Evolutionary conservation across 148 eudicot genomes (phyloP).

Genomic region (Persicaria maculosa): DNA sequence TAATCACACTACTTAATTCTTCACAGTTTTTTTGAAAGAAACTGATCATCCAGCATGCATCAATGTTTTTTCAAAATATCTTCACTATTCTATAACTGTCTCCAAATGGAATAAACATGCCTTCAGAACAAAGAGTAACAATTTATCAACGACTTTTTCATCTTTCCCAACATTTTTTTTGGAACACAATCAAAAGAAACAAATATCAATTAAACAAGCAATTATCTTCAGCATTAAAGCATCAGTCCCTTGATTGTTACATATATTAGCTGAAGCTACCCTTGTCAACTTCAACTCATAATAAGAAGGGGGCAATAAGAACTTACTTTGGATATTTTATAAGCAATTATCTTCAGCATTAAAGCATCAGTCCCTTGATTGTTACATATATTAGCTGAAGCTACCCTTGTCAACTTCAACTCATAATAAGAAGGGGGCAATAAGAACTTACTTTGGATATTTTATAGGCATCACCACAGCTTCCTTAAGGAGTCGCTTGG

Average conservation of each 20-base stretch:
- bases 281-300: not conserved
- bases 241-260: not conserved
- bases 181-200: not conserved
- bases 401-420: not conserved
- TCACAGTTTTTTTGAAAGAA: not conserved
- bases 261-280: not conserved
- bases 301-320: not conserved
- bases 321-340: constrained; percentile 95
- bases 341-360: no score
- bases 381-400: not conserved
- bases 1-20: not conserved
- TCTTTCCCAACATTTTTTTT: not conserved
- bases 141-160: not conserved
- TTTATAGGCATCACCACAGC: constrained; percentile 99
- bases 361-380: no score
- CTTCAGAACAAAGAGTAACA: not conserved
- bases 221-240: not conserved
- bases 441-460: constrained; percentile 73
- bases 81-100: not conserved
- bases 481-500: constrained; percentile 93
- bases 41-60: not conserved
- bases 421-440: not conserved
- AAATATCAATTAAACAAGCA: not conserved
- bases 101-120: not conserved
- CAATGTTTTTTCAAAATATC: not conserved